Conservation (phyloP, 495 filamentous ascomycete species). For the Durotheca rogersii region DNA sequence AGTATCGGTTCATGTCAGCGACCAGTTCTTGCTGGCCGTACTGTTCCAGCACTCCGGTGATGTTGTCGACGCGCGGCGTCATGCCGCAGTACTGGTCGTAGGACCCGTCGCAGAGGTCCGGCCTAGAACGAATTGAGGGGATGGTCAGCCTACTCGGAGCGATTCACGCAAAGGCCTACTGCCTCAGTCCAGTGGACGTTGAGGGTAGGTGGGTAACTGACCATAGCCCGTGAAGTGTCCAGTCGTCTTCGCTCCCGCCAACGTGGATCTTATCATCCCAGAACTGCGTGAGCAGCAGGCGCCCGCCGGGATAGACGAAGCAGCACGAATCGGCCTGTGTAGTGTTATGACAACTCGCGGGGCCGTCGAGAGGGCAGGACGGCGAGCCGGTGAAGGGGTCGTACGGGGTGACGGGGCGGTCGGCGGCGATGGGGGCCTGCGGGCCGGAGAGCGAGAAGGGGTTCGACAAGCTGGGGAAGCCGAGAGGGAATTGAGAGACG, state of each 20-base stretch:
- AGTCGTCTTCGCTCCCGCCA: conserved; percentile 67
- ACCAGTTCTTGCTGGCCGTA: conserved; percentile 64
- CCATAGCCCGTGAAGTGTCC: conserved; percentile 90
- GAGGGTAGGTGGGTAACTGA: conserved; percentile 22
- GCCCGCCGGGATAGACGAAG: conserved; percentile 78
- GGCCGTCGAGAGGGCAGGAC: conserved; percentile 48
- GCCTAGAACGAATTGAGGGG: conserved; percentile 44
- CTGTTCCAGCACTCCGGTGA: conserved; percentile 63
- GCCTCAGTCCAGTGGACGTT: neutral
- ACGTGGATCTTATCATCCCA: conserved; percentile 76
- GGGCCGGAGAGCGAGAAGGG: conserved; percentile 15
- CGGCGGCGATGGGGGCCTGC: conserved; percentile 13
- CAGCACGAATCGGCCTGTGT: conserved; percentile 67
- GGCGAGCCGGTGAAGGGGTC: conserved; percentile 40
- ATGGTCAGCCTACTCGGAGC: neutral
- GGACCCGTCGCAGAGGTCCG: conserved; percentile 82
- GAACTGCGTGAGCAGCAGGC: conserved; percentile 80
- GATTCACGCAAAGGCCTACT: neutral
- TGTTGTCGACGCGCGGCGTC: conserved; percentile 67
- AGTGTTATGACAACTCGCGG: conserved; percentile 51
- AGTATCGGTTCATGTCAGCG: conserved; percentile 74
- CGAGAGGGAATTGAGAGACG: conserved; percentile 31
- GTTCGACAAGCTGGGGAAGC: conserved; percentile 22
- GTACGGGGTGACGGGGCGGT: conserved; percentile 33
- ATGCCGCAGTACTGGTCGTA: conserved; percentile 74